Conservation (phyloP, 306 rosid genomes). For the Rosa multiflora region DNA sequence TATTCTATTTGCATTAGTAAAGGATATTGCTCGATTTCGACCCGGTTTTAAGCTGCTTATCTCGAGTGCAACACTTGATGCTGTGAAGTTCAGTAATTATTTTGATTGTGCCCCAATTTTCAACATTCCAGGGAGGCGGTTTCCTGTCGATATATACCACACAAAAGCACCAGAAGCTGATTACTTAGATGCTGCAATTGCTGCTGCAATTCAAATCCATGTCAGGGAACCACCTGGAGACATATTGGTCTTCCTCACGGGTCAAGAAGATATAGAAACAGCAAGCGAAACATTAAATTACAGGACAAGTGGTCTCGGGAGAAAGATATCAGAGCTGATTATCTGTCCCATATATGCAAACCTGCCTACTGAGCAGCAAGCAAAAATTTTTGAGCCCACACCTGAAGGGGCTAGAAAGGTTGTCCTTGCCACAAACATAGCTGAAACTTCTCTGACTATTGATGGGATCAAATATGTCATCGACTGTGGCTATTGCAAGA, state of each 20-base stretch:
- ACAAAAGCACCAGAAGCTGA: constrained; percentile 96
- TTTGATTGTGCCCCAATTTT: constrained; percentile 91
- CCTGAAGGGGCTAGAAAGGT: constrained; percentile 94
- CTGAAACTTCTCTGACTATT: constrained; percentile 91
- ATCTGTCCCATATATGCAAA: constrained; percentile 94
- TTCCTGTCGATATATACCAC: constrained; percentile 76
- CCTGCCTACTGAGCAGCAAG: constrained; percentile 79
- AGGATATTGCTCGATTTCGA: constrained; percentile 88
- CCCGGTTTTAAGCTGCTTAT: constrained; percentile 87
- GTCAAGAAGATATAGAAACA: constrained; percentile 94
- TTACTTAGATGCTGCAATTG: constrained; percentile 87
- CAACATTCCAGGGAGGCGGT: constrained; percentile 82
- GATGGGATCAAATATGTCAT: constrained; percentile 92
- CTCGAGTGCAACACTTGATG: constrained; percentile 95
- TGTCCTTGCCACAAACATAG: constrained; percentile 92
- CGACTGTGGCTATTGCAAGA: constrained; percentile 83
- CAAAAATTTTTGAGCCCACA: constrained; percentile 93
- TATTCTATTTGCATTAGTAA: constrained; percentile 81
- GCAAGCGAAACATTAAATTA: constrained; percentile 82
- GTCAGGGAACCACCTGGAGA: constrained; percentile 90
- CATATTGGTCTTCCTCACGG: constrained; percentile 76
- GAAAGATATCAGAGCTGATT: constrained; percentile 76
- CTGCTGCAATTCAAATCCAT: constrained; percentile 82
- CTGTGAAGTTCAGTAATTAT: constrained; percentile 81
- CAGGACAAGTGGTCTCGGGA: constrained; percentile 73